phyloP scores from a whole-genome alignment of 208 protist species.

The Trypanosoma rangeli region DNA sequence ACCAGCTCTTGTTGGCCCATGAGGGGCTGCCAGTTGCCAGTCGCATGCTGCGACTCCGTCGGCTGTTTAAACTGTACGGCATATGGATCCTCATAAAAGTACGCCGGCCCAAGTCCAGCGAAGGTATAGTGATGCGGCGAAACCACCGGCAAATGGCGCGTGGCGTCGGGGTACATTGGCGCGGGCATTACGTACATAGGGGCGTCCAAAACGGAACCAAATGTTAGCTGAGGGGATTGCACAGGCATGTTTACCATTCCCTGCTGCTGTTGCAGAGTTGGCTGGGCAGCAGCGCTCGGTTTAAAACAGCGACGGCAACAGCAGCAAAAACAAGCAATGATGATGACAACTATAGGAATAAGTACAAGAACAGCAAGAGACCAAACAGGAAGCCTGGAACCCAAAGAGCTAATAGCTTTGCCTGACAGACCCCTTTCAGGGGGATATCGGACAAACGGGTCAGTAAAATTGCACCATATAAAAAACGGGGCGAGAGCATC shows the following conservation, averaged over 20 bases:
- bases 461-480: slow-evolving; percentile 29
- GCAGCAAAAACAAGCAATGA: background rate
- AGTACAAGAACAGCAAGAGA: background rate
- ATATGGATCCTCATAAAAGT: slow-evolving; percentile 3
- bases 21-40: background rate
- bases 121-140: background rate
- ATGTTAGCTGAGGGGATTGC: background rate
- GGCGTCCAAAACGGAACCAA: background rate
- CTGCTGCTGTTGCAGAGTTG: background rate
- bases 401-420: background rate
- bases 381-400: background rate
- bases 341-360: background rate
- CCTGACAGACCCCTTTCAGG: background rate
- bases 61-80: background rate
- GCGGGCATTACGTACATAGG: slow-evolving; percentile 5
- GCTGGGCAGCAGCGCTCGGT: background rate
- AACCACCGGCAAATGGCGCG: background rate
- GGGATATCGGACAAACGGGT: background rate
- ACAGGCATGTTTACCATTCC: background rate
- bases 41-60: background rate
- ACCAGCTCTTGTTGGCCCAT: background rate
- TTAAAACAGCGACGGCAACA: slow-evolving; percentile 12
- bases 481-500: slow-evolving; percentile 23
- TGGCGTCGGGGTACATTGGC: slow-evolving; percentile 1
- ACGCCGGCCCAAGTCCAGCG: background rate